Evolutionary conservation across 176 grass and related monocot genomes (phyloP).

Genomic region (Tuctoria greenei): DNA sequence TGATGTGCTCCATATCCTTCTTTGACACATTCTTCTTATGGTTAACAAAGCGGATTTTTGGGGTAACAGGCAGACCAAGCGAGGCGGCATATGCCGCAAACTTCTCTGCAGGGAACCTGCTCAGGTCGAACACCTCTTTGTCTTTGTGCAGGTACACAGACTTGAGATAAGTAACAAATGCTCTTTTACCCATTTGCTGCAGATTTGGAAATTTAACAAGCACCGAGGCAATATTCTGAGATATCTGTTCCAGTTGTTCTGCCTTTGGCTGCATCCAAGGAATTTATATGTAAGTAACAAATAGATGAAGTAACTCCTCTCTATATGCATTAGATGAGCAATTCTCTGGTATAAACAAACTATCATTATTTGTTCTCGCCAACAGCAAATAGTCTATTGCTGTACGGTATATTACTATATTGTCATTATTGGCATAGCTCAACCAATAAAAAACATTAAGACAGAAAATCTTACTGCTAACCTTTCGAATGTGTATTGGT

Average conservation of each 20-base stretch:
- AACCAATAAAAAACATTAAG: conserved; percentile 1
- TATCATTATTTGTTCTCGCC: not conserved
- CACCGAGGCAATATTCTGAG: conserved; percentile 63
- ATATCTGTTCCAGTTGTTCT: conserved; percentile 76
- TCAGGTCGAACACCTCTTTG: conserved; percentile 79
- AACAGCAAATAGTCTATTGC: not conserved
- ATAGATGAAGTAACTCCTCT: conserved; percentile 4
- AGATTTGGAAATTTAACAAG: conserved; percentile 74
- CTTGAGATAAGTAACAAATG: conserved; percentile 84
- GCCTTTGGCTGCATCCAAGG: conserved; percentile 59
- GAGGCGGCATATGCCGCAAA: conserved; percentile 79
- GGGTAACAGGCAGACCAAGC: conserved; percentile 70
- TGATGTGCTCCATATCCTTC: conserved; percentile 22
- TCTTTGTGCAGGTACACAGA: conserved; percentile 64
- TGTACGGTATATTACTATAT: too few species aligned
- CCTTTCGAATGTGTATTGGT: conserved; percentile 61
- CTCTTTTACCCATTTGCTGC: conserved; percentile 76
- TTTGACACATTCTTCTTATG: conserved; percentile 45
- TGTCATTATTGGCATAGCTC: not conserved
- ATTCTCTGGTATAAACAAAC: not conserved
- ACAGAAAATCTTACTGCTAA: conserved; percentile 27
- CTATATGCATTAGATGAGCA: conserved; percentile 4
- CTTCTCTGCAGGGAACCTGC: conserved; percentile 63
- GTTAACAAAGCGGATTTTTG: conserved; percentile 67
- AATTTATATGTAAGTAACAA: conserved; percentile 1